A percentile compares a stretch with the other conserved stretches of the same genome.
These are phyloP conservation scores for Melanomma pulvis-pyrius DNA, from an alignment of 495 filamentous ascomycete species.

Conservation along the genomic window DNA sequence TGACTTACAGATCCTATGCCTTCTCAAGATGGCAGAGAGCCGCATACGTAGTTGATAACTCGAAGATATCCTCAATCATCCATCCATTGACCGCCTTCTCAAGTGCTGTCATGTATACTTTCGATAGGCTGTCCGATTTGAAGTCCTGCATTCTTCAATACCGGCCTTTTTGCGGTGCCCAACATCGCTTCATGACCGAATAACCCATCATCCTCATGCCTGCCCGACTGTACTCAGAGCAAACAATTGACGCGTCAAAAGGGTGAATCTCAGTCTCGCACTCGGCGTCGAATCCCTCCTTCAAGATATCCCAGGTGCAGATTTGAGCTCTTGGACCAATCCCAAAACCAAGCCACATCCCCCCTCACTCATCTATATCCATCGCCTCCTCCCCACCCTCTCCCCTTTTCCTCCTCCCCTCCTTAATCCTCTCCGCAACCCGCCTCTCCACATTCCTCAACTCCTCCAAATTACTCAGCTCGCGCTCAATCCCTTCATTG, in stretches of 20 bases:
- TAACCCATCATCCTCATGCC: too few relatives aligned
- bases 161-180: too few relatives aligned
- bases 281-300: too few relatives aligned
- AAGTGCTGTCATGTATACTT: too few relatives aligned
- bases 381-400: background rate
- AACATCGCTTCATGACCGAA: too few relatives aligned
- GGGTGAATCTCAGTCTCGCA: too few relatives aligned
- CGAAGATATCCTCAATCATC: too few relatives aligned
- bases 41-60: too few relatives aligned
- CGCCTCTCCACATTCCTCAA: slow-evolving; percentile 31
- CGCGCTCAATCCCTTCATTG: slow-evolving; percentile 29
- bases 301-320: too few relatives aligned
- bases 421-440: slow-evolving; percentile 30
- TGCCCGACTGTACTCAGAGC: background rate
- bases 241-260: background rate
- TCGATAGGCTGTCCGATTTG: background rate
- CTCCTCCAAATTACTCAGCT: slow-evolving; percentile 29
- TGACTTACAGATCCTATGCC: background rate
- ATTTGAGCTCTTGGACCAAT: too few relatives aligned
- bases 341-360: too few relatives aligned
- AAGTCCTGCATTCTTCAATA: background rate
- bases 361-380: background rate
- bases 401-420: slow-evolving; percentile 11
- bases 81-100: too few relatives aligned
- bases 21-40: background rate